Base-by-base conservation (phyloP, 2,329 filamentous ascomycete species). In the Curvularia sp. region DNA sequence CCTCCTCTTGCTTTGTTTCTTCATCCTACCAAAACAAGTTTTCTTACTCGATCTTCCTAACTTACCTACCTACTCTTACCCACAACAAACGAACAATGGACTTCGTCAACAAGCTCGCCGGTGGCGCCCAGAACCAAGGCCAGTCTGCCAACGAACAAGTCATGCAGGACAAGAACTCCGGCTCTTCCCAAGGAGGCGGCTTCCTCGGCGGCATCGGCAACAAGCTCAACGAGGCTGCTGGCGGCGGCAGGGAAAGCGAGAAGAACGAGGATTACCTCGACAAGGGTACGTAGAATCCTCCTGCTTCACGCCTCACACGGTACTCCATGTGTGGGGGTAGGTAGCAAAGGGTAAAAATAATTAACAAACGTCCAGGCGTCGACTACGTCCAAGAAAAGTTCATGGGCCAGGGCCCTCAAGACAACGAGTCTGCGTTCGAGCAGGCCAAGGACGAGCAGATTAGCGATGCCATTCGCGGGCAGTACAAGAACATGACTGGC, bases 401-500 rank as follows among this genome's bases (percentile, higher is more conserved):
- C 74, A 73, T 95, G 15, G 87, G 87, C 38, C 81, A 87, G 65
- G 91, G 91, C 18, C 72, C 85, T 47, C 91, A 95, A 80, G 67
- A 73, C 59, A 76, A 76, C 51, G 74, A 76, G 75, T 79, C 75
- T 50, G 91, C 91, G 5, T 73, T 87, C 20, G 92, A 96, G 79
- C 91, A 96, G 79, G 89, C 89, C 68, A 93, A 94, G 81, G 92
- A 95, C 75, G 89, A 92, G 77, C 82, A 89, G 75, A 91, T 93
- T 67, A 87, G 86, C 28, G 89, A 92, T 75, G 88, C 85, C 75
- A 86, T 94, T 67, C 86, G 91, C 38, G 78, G 77, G 42, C 81
- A 89, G 77, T 93, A 92, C 84, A 92, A 92, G 83, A 79, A 68
- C 47, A 73, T 79, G 0, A 89, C 88, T 0, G 91, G 91, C 58